Evolutionary conservation across 805 yeast genomes (phyloP).

Genomic region (Starmerella gropengiesseri): DNA sequence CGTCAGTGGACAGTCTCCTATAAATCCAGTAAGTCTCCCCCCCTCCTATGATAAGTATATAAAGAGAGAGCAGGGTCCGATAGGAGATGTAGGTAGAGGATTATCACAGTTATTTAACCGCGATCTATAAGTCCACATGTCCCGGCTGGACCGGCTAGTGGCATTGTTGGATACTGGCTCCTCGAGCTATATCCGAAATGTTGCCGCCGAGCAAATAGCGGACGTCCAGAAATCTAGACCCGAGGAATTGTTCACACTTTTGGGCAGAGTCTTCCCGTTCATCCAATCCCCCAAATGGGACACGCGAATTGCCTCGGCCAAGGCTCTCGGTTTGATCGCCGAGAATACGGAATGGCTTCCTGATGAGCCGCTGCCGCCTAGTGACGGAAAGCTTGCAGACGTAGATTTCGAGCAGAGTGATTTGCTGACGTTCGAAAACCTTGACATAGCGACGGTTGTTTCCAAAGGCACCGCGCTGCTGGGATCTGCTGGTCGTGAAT

Average conservation of each 20-base stretch:
- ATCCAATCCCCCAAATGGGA: slow-evolving; percentile 84
- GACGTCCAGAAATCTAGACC: slow-evolving; percentile 92
- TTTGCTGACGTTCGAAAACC: slow-evolving; percentile 27
- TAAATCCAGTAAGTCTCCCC: slow-evolving; percentile 2
- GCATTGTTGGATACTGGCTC: slow-evolving; percentile 78
- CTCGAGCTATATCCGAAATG: slow-evolving; percentile 80
- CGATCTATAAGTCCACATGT: slow-evolving; percentile 17
- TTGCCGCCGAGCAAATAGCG: slow-evolving; percentile 95
- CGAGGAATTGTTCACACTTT: slow-evolving; percentile 70
- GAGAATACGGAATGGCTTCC: slow-evolving; percentile 83
- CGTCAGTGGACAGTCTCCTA: slow-evolving; percentile 5
- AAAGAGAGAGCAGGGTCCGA: neutral
- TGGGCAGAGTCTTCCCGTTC: slow-evolving; percentile 86
- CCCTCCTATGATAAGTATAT: slow-evolving; percentile 2
- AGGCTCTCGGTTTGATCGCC: slow-evolving; percentile 89
- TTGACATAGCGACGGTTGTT: slow-evolving; percentile 32
- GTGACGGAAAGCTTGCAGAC: slow-evolving; percentile 21
- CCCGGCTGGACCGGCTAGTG: slow-evolving; percentile 28
- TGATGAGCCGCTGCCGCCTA: slow-evolving; percentile 31
- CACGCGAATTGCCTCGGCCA: slow-evolving; percentile 86
- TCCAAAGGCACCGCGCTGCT: slow-evolving; percentile 40
- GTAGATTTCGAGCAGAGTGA: slow-evolving; percentile 21
- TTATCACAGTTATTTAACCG: neutral
- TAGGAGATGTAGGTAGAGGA: neutral
- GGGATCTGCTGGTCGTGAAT: slow-evolving; percentile 49